Base-by-base conservation (phyloP, 441 rosid species). In the Erysimum cheiri region DNA sequence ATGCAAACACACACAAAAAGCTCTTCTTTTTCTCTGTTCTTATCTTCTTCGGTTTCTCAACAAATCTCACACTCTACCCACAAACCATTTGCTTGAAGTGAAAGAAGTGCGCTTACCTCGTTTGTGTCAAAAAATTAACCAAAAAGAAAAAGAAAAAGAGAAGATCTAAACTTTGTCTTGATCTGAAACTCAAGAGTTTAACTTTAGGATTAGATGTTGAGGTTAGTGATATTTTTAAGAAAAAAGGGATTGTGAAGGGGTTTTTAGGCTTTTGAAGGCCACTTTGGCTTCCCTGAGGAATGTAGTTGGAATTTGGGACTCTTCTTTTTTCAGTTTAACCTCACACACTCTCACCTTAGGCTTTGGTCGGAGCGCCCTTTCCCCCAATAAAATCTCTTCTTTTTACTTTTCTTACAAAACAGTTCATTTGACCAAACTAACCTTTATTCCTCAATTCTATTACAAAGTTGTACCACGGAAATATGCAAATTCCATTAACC, bases 161-260 rank as follows among this genome's bases (percentile, higher is more conserved):
- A 75, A 76, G 59, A 76, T 76, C 58, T 17, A 4, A 70, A 70
- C 64, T 70, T 64, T 70, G 75, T 76, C 72, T 22, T 76, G 72
- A 76, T 76, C 71, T 76, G 68, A 64, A 70, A 76, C 75, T 76
- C 75, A 76, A 55, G 71, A 17, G 50, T 41, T 64, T 40, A 31
- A 41, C 67, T 69, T 63, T 63, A 75, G 55, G 67, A 63, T 63
- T 69, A 22, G 65, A 50, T 48, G 44, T 31, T 64, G 77, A 67
- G 64, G 29, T 28, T 46, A 52, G 26, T 46, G 17, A 14, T 37
- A 3, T 8, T 33, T 19, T 2, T 22, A 14, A 54, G 3, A 31
- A 15, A 17, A 17, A 41, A 24, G 10, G 14, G 14, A 43, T 32
- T 52, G 37, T 62, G 56, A 71, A 71, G 69, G 6, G 40, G 1